These are phyloP conservation scores for Asterionellopsis glacialis DNA, from an alignment of 108 stramenopile genomes.

Conservation along the genomic window DNA sequence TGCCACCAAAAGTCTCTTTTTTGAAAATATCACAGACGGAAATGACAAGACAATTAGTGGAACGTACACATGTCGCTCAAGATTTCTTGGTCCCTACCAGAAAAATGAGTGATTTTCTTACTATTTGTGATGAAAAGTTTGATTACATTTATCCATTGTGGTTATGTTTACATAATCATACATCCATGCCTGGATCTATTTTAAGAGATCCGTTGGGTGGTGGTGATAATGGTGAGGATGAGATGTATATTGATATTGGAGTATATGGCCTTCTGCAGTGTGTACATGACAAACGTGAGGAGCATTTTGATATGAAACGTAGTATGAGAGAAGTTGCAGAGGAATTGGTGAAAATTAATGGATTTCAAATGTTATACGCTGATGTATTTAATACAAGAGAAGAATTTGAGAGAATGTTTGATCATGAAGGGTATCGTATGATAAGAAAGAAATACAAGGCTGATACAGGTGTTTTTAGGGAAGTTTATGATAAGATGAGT, in stretches of 20 bases:
- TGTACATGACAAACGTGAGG: slow-evolving; percentile 26
- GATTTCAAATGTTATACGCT: slow-evolving; percentile 50
- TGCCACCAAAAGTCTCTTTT: too few relatives aligned
- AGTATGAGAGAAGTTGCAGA: slow-evolving; percentile 25
- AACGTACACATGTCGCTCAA: too few relatives aligned
- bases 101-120: slow-evolving; percentile 7
- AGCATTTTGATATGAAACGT: slow-evolving; percentile 33
- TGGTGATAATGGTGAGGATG: slow-evolving; percentile 11
- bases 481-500: too few relatives aligned
- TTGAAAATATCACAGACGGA: too few relatives aligned
- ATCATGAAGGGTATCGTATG: too few relatives aligned
- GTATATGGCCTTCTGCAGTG: slow-evolving; percentile 42
- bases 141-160: slow-evolving; percentile 44
- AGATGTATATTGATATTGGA: slow-evolving; percentile 58
- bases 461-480: too few relatives aligned
- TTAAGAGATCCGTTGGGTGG: slow-evolving; percentile 16
- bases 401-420: slow-evolving; percentile 59
- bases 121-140: slow-evolving; percentile 1
- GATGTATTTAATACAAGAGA: slow-evolving; percentile 36
- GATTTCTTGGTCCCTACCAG: too few relatives aligned
- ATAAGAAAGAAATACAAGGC: too few relatives aligned
- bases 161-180: slow-evolving; percentile 36
- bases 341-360: slow-evolving; percentile 28
- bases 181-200: slow-evolving; percentile 20
- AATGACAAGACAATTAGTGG: too few relatives aligned